These are phyloP conservation scores for Quercus mongolica DNA, from an alignment of 306 rosid genomes.

Conservation along the genomic window DNA sequence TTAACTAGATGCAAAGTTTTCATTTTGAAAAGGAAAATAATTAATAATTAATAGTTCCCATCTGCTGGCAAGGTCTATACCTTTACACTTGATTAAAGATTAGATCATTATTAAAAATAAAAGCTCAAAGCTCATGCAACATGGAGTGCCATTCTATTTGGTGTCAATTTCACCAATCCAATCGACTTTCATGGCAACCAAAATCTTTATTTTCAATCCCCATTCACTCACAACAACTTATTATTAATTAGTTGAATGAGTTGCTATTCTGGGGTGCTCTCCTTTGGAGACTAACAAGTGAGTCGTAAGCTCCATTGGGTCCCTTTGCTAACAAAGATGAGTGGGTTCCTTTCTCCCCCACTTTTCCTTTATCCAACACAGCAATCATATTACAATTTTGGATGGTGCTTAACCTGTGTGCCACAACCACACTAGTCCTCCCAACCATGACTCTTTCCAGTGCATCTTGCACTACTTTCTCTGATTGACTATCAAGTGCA, in stretches of 20 bases:
- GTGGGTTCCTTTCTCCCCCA: constrained; percentile 76
- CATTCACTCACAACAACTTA: too few relatives aligned
- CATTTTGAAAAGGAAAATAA: too few relatives aligned
- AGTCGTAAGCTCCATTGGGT: constrained; percentile 59
- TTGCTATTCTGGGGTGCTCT: constrained; percentile 10
- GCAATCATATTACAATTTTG: constrained; percentile 64
- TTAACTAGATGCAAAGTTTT: too few relatives aligned
- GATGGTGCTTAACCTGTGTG: constrained; percentile 79
- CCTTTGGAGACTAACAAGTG: constrained; percentile 53
- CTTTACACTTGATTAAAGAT: too few relatives aligned
- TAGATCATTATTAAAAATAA: too few relatives aligned
- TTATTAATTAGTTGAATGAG: not conserved
- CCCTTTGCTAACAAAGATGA: constrained; percentile 55
- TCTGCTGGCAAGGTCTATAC: too few relatives aligned
- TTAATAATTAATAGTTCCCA: too few relatives aligned
- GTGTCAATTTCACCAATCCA: too few relatives aligned
- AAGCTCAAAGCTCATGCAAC: too few relatives aligned
- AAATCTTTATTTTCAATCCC: too few relatives aligned
- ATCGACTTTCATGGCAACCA: too few relatives aligned
- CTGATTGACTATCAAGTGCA: constrained; percentile 77
- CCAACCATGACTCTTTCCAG: constrained; percentile 77
- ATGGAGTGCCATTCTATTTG: too few relatives aligned
- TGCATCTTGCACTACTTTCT: constrained; percentile 76
- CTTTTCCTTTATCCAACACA: constrained; percentile 72
- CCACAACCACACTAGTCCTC: constrained; percentile 85